These are phyloP conservation scores for maize (Zea mays) DNA, from an alignment of 176 grass and related monocot genomes.

Conservation along the genomic window Zm-B73-REFERENCE-NAM-5.0 NC_050105.1:150646001-150646500, in stretches of 20 bases:
- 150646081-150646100: slow-evolving; percentile 86
- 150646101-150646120: slow-evolving; percentile 80
- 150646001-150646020: slow-evolving; percentile 84
- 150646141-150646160: slow-evolving; percentile 95
- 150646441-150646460: slow-evolving; percentile 54
- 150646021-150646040: slow-evolving; percentile 84
- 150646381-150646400: slow-evolving; percentile 91
- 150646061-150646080: slow-evolving; percentile 90
- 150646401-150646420: slow-evolving; percentile 87
- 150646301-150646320: slow-evolving; percentile 69
- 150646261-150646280: slow-evolving; percentile 36
- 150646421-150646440: slow-evolving; percentile 80
- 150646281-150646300: slow-evolving; percentile 30
- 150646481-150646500: slow-evolving; percentile 74
- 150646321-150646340: slow-evolving; percentile 81
- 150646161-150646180: slow-evolving; percentile 82
- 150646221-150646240: slow-evolving; percentile 85
- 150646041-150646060: slow-evolving; percentile 87
- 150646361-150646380: slow-evolving; percentile 98
- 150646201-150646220: slow-evolving; percentile 67
- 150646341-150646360: slow-evolving; percentile 74
- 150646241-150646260: slow-evolving; percentile 82
- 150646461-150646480: slow-evolving; percentile 84
- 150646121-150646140: slow-evolving; percentile 98
- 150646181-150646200: slow-evolving; percentile 70